These are phyloP conservation scores for Euphrasia arctica DNA, from an alignment of 305 asterid species.

Conservation along the genomic window DNA sequence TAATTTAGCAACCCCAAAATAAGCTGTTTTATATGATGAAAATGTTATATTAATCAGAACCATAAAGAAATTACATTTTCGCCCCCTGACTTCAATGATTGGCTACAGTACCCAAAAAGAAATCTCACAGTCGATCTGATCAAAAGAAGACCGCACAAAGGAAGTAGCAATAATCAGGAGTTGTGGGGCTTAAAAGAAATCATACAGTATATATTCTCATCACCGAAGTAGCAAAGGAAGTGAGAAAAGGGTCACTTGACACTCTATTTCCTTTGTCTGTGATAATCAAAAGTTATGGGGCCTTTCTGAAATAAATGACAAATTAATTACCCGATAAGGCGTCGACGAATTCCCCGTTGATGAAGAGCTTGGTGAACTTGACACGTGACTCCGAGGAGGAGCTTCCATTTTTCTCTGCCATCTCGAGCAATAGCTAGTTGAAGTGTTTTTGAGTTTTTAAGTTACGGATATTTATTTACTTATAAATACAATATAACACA, in stretches of 20 bases:
- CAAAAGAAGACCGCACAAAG: not conserved
- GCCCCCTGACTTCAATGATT: too few species aligned
- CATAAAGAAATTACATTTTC: not conserved
- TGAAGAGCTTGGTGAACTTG: conserved; percentile 50
- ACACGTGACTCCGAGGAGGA: not conserved
- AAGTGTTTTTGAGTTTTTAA: too few species aligned
- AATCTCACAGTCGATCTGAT: not conserved
- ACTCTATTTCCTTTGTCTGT: not conserved
- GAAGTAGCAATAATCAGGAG: not conserved
- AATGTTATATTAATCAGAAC: too few species aligned
- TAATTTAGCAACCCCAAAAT: too few species aligned
- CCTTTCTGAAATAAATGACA: not conserved
- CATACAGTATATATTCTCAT: too few species aligned
- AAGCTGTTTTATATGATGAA: too few species aligned
- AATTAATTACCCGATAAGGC: conserved; percentile 37
- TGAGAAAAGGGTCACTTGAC: not conserved
- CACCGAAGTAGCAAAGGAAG: too few species aligned
- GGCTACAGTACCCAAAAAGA: not conserved
- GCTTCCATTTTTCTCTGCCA: conserved; percentile 23
- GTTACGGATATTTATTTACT: too few species aligned
- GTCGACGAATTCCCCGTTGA: conserved; percentile 48
- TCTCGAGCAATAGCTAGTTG: not conserved
- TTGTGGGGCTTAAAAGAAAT: conserved; percentile 3
- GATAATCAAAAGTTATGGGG: not conserved
- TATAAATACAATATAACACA: too few species aligned